Percentiles rank a stretch among this genome's conserved stretches.
phyloP scores from a whole-genome alignment of 2,329 filamentous ascomycete genomes.

The Colletotrichum plurivorum region DNA sequence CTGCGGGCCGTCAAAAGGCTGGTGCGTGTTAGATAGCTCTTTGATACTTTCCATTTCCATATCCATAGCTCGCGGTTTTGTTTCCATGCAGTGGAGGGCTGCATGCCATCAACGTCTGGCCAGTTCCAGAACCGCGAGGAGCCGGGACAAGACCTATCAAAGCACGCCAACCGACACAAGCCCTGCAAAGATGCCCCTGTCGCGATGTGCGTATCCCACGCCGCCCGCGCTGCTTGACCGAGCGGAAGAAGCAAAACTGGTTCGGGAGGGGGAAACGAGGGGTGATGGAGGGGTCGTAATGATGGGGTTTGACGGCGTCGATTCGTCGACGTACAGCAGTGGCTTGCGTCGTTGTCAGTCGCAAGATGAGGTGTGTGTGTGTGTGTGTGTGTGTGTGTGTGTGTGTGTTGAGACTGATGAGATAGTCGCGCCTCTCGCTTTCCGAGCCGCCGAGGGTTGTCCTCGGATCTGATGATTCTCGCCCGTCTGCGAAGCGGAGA shows the following conservation, averaged over 20 bases:
- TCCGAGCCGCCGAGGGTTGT: conserved; percentile 35
- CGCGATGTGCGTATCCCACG: conserved; percentile 13
- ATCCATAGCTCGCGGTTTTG: neutral
- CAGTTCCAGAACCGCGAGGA: conserved; percentile 31
- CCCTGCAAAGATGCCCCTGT: conserved; percentile 6
- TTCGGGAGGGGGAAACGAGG: conserved; percentile 12
- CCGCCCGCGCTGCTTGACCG: conserved; percentile 14
- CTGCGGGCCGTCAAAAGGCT: conserved; percentile 9
- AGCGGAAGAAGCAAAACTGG: conserved; percentile 11
- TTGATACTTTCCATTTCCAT: conserved; percentile 2
- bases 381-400: no score
- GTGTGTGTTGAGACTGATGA: conserved; percentile 17
- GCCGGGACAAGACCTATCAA: conserved; percentile 25
- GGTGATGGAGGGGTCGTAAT: conserved; percentile 16
- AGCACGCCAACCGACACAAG: neutral
- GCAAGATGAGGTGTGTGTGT: conserved; percentile 12
- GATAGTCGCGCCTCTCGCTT: conserved; percentile 23
- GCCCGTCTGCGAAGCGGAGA: neutral
- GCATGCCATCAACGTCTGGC: conserved; percentile 25
- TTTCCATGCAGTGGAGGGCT: conserved; percentile 16
- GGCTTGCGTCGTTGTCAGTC: conserved; percentile 31
- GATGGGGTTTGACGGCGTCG: neutral
- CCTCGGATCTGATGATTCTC: conserved; percentile 31
- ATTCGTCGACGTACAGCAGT: conserved; percentile 12
- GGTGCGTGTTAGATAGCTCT: neutral